Evolutionary conservation across 306 rosid genomes (phyloP).

Genomic region (Pyrus betulifolia): DNA sequence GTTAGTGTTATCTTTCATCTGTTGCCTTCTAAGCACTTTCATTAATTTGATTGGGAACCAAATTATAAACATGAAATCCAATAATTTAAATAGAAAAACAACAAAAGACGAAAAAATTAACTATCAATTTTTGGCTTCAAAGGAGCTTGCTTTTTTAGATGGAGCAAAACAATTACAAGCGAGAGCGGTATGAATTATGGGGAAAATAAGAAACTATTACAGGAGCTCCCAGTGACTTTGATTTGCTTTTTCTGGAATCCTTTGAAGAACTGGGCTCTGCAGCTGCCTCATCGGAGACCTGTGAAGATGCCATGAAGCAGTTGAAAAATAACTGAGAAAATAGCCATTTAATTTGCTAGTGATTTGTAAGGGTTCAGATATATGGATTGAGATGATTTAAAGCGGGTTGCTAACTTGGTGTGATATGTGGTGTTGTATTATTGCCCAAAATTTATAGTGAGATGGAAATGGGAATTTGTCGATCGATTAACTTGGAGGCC

Average conservation of each 20-base stretch:
- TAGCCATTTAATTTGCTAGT: background rate
- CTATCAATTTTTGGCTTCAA: too few species aligned
- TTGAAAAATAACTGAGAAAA: background rate
- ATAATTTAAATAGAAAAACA: too few species aligned
- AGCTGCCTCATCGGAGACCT: background rate
- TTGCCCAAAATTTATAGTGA: background rate
- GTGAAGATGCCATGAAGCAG: background rate
- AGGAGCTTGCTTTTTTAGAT: too few species aligned
- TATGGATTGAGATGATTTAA: too few species aligned
- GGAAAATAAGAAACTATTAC: constrained; percentile 3
- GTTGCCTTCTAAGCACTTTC: too few species aligned
- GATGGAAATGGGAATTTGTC: background rate
- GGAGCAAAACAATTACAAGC: background rate
- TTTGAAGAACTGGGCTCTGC: background rate
- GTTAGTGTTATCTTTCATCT: too few species aligned
- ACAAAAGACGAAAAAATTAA: too few species aligned
- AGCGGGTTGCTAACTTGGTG: too few species aligned
- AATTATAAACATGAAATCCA: too few species aligned
- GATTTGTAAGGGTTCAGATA: too few species aligned
- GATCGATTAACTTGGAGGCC: background rate
- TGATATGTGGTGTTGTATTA: background rate
- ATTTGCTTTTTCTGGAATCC: background rate
- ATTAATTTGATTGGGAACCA: too few species aligned
- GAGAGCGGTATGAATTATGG: background rate
- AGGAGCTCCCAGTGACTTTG: background rate